Base-by-base conservation (phyloP, 1,284 basidiomycete species). In the Gastroboletus turbinatus region DNA sequence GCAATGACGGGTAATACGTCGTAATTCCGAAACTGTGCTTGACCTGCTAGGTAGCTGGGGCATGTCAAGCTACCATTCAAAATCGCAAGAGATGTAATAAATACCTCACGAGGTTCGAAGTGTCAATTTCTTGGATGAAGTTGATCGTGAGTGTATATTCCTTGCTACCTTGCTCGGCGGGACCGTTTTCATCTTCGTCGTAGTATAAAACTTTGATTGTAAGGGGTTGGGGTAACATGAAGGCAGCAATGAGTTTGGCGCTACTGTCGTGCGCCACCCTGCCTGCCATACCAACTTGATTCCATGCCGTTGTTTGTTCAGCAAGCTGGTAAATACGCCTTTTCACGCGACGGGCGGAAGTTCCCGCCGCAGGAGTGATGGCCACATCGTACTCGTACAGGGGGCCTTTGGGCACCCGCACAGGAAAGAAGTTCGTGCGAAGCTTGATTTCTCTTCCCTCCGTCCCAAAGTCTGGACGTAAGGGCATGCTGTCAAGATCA, bases 391-490 rank as follows among this genome's bases (percentile, higher is more conserved):
- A 92, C 60, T 92, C 89, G 64, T 78, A 82, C 11, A 90, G 62
- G 1, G 83, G 79, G 0, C 76, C 79, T 50, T 83, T 82, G 1
- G 85, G 84, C 17, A 88, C 73, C 40, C 76, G 76, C 19, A 92
- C 76, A 1, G 88, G 83, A 72, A 91, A 91, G 74, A 85, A 90
- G 61, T 92, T 92, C 14, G 88, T 77, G 14, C 89, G 82, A 38
- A 92, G 75, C 60, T 80, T 85, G 70, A 90, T 82, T 32, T 70
- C 59, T 13, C 52, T 78, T 9, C 90, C 90, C 1, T 62, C 64
- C 0, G 75, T 84, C 5, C 90, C 90, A 67, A 83, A 88, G 55
- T 78, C 84, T 16, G 87, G 88, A 25, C 90, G 83, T 8, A 80
- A 60, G 14, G 90, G 90, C 43, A 90, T 75, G 13, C 84, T 80